phyloP scores from a whole-genome alignment of 2,329 filamentous ascomycete genomes.

The Fusarium compactum region DNA sequence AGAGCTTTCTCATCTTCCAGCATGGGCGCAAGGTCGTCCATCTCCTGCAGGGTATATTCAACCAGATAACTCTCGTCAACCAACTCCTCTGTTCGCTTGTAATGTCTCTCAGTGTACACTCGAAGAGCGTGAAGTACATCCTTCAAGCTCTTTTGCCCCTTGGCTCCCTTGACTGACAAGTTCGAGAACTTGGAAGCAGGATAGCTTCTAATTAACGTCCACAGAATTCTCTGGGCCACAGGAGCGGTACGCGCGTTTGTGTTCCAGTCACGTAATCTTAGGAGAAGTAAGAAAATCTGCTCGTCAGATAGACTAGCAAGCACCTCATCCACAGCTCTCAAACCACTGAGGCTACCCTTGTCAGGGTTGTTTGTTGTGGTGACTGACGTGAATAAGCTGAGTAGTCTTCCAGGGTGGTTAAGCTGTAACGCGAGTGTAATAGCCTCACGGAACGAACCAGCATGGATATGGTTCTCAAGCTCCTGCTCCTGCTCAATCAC shows the following conservation, averaged over 20 bases:
- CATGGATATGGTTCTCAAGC: slow-evolving; percentile 90
- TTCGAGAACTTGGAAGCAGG: slow-evolving; percentile 81
- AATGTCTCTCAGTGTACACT: slow-evolving; percentile 94
- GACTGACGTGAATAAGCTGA: slow-evolving; percentile 85
- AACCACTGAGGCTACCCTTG: slow-evolving; percentile 71
- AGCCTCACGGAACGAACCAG: slow-evolving; percentile 90
- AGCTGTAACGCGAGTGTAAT: slow-evolving; percentile 92
- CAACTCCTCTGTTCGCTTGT: slow-evolving; percentile 87
- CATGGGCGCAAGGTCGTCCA: slow-evolving; percentile 77
- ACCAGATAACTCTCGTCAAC: slow-evolving; percentile 95
- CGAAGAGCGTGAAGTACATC: slow-evolving; percentile 89
- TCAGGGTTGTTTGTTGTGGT: slow-evolving; percentile 73
- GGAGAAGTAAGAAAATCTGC: slow-evolving; percentile 85
- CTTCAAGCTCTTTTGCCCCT: slow-evolving; percentile 75
- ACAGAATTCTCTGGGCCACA: slow-evolving; percentile 87
- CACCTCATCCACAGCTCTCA: slow-evolving; percentile 83
- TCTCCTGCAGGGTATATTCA: slow-evolving; percentile 92
- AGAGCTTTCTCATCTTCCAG: slow-evolving; percentile 51
- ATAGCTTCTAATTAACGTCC: slow-evolving; percentile 82
- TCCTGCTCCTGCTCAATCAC: slow-evolving; percentile 95
- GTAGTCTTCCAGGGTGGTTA: slow-evolving; percentile 90
- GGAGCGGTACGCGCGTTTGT: slow-evolving; percentile 89
- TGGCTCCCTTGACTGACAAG: slow-evolving; percentile 70
- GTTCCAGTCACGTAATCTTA: slow-evolving; percentile 94
- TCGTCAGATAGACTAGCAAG: slow-evolving; percentile 82